phyloP scores from a whole-genome alignment of 257 asterid genomes.

The Solanum etuberosum region DNA sequence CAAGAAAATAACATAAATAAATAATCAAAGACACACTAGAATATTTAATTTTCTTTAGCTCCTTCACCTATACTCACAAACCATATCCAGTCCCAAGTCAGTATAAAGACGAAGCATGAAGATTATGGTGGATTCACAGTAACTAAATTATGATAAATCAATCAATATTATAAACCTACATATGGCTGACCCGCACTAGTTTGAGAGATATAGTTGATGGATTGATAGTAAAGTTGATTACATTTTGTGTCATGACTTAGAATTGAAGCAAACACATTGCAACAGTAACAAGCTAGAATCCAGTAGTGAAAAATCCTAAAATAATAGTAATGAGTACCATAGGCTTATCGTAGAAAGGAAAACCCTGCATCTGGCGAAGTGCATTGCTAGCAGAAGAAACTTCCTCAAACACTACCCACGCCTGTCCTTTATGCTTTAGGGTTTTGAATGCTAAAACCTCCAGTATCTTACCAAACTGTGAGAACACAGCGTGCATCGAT shows the following conservation, averaged over 20 bases:
- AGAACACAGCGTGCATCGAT: constrained; percentile 86
- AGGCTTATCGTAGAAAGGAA: constrained; percentile 90
- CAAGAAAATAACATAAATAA: neutral
- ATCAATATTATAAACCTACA: neutral
- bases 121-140: neutral
- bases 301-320: neutral
- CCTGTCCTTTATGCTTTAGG: constrained; percentile 98
- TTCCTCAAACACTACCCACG: constrained; percentile 96
- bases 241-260: neutral
- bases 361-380: constrained; percentile 92
- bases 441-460: constrained; percentile 98
- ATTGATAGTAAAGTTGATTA: neutral
- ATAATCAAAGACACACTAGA: neutral
- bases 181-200: neutral
- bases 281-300: neutral
- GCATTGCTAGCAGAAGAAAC: constrained; percentile 74
- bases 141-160: neutral
- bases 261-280: neutral
- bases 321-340: constrained; percentile 34
- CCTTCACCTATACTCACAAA: neutral
- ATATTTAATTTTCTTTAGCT: neutral
- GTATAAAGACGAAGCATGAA: neutral
- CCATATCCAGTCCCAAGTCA: neutral
- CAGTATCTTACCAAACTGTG: constrained; percentile 87
- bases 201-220: neutral